Evolutionary conservation across 345 rosid species (phyloP), one percentile per base, ranked within the genome.

Genomic region (Erodium maritimum): DNA sequence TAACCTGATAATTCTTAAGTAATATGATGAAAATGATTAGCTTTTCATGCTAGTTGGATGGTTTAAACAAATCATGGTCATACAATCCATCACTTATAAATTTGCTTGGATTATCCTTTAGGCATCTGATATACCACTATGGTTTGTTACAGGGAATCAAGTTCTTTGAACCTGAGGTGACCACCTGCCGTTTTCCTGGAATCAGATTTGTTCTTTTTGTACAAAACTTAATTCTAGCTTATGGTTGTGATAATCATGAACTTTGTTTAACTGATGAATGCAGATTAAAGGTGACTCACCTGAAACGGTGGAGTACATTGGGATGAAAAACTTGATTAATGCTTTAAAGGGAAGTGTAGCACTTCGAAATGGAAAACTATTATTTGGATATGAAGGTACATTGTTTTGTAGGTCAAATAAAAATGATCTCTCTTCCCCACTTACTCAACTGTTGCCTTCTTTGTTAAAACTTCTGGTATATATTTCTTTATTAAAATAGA

Each of bases 111-210:
- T 46, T 61, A 20, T 19, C 5, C 45, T 2, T 52, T 50, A n/a
- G 34, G 45, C 61, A 61, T 33, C 52, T 77, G 66, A 76, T 65
- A 69, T 60, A 45, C 46, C 55, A 55, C 61, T 59, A 12, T 66
- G 64, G 17, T 61, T 51, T 68, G 57, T 21, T 61, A 63, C 93
- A 91, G 96, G 98, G 98, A 55, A 81, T 91, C 77, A 86, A 84
- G 76, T 91, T 91, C 80, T 88, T 91, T 67, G 98, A 88, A 72
- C 98, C 98, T 23, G 98, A 91, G 96, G 98, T 91, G 70, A 69
- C 56, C 29, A 54, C 55, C 56, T 56, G 19, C 72, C 67, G 19
- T 45, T 50, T 63, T 59, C 22, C 16, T 20, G 25, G 0, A 63
- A 21, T 66, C 58, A 61, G 66, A 61, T 64, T 62, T 58, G 54